phyloP scores from a whole-genome alignment of 345 rosid species.

The Jatropha curcas region DNA sequence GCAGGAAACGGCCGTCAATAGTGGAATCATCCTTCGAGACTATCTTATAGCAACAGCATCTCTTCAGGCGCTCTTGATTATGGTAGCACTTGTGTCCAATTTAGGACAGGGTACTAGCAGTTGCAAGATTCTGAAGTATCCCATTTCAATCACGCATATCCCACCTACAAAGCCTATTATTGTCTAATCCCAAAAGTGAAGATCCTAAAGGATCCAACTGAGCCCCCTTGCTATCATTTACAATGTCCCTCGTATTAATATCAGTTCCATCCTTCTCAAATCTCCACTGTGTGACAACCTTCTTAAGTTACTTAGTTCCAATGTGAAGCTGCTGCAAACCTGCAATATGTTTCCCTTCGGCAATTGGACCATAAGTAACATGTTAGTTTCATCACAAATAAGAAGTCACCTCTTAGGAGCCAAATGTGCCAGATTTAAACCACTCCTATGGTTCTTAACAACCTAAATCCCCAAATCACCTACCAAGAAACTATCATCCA shows the following conservation, averaged over 20 bases:
- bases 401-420: no score
- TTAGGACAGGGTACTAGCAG: constrained; percentile 69
- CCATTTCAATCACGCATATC: constrained; percentile 96
- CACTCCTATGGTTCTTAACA: constrained; percentile 46
- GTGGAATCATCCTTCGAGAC: constrained; percentile 90
- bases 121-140: constrained; percentile 85
- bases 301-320: constrained; percentile 92
- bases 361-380: constrained; percentile 93
- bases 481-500: constrained; percentile 94
- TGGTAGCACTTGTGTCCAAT: constrained; percentile 73
- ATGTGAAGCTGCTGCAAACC: constrained; percentile 97
- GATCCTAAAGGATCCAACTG: constrained; percentile 97
- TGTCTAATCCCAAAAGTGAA: constrained; percentile 90
- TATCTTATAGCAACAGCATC: constrained; percentile 89
- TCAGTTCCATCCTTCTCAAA: constrained; percentile 96
- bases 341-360: constrained; percentile 58
- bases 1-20: constrained; percentile 97
- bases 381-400: no score
- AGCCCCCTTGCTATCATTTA: constrained; percentile 88
- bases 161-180: constrained; percentile 97
- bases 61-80: constrained; percentile 75
- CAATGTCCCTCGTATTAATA: constrained; percentile 89
- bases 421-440: constrained; percentile 47
- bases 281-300: constrained; percentile 86
- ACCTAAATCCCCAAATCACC: constrained; percentile 91